Evolutionary conservation across 2,329 filamentous ascomycete species (phyloP).

Genomic region (Arthrobotrys conoides): DNA sequence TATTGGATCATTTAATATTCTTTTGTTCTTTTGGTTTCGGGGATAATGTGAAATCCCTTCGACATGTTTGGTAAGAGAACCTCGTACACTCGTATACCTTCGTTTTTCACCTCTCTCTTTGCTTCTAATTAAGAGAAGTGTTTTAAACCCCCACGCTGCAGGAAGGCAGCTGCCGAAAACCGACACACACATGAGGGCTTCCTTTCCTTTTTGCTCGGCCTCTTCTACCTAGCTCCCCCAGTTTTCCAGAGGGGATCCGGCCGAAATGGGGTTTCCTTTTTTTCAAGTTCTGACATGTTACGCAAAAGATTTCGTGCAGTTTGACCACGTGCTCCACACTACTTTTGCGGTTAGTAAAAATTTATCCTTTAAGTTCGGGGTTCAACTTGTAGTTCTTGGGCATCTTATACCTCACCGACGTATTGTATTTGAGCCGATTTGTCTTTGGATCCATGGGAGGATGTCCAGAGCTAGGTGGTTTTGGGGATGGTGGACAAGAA

Average conservation of each 20-base stretch:
- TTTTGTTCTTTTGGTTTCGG: too few species aligned
- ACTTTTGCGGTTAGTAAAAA: conserved; percentile 34
- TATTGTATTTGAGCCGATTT: conserved; percentile 11
- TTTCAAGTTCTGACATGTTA: conserved; percentile 55
- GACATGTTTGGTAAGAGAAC: conserved; percentile 3
- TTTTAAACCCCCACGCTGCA: conserved; percentile 49
- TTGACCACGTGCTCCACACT: conserved; percentile 57
- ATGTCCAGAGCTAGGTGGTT: conserved; percentile 2
- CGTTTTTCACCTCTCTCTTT: conserved; percentile 23
- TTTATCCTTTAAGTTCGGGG: background rate
- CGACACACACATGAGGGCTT: conserved; percentile 29
- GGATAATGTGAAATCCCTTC: background rate
- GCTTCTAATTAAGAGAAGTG: background rate
- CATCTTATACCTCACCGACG: conserved; percentile 26
- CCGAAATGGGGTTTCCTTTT: conserved; percentile 21
- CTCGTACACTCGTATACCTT: conserved; percentile 2
- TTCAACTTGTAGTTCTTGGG: background rate
- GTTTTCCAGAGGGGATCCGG: conserved; percentile 11
- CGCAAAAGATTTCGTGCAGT: conserved; percentile 57
- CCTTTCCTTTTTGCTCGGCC: conserved; percentile 27
- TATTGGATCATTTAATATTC: background rate
- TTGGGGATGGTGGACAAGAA: background rate
- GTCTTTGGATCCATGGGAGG: conserved; percentile 21
- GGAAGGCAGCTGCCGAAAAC: conserved; percentile 38
- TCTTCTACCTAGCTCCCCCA: conserved; percentile 26